phyloP scores from a whole-genome alignment of 768 basidiomycete genomes.

The Cystofilobasidium macerans region DNA sequence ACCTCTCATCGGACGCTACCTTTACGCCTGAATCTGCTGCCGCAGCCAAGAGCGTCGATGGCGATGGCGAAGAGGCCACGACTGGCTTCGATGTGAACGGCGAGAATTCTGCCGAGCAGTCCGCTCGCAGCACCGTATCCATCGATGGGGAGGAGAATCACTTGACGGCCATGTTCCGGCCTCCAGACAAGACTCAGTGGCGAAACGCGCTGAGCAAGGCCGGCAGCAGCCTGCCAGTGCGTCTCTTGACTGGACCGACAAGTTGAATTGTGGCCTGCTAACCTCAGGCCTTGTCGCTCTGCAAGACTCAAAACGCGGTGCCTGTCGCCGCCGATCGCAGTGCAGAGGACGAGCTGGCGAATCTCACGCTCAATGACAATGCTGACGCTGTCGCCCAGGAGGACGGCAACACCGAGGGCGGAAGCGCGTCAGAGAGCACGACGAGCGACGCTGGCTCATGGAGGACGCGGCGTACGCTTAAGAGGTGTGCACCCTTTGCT shows the following conservation, averaged over 20 bases:
- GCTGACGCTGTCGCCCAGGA: slow-evolving; percentile 48
- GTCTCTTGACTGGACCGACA: too few relatives aligned
- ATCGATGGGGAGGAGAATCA: slow-evolving; percentile 29
- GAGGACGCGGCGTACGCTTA: slow-evolving; percentile 73
- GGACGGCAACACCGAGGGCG: slow-evolving; percentile 58
- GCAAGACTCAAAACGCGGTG: too few relatives aligned
- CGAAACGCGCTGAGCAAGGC: slow-evolving; percentile 47
- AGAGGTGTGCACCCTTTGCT: slow-evolving; percentile 68
- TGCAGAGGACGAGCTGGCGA: slow-evolving; percentile 38
- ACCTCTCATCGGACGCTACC: neutral
- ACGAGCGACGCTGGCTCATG: slow-evolving; percentile 41
- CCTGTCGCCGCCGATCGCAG: neutral
- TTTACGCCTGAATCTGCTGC: neutral
- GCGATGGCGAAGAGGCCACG: neutral
- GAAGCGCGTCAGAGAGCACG: slow-evolving; percentile 42
- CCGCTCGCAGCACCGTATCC: too few relatives aligned
- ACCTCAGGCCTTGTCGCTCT: neutral
- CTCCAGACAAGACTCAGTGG: slow-evolving; percentile 79
- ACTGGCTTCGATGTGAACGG: slow-evolving; percentile 30
- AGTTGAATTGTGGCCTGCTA: too few relatives aligned
- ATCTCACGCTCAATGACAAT: slow-evolving; percentile 51
- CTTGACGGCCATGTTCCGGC: slow-evolving; percentile 63
- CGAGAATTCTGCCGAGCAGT: slow-evolving; percentile 44
- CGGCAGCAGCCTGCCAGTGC: slow-evolving; percentile 20
- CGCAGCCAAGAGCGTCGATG: too few relatives aligned